Base-by-base conservation (phyloP, 1,139 yeast genomes). In the Hyphopichia khmerensis region DNA sequence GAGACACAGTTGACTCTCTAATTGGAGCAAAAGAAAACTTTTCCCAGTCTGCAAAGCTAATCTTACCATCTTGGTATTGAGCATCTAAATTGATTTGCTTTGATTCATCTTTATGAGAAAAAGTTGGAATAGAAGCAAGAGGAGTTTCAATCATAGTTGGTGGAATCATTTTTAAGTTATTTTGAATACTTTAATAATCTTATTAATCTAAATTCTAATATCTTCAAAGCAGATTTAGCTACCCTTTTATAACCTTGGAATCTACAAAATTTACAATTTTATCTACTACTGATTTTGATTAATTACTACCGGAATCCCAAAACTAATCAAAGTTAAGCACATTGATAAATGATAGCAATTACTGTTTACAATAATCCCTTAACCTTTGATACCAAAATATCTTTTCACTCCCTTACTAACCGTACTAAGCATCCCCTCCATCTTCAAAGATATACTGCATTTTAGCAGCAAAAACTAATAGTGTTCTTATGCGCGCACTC, bases 1-100 rank as follows among this genome's bases (percentile, higher is more conserved):
- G 75, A n/a, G 91, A 83, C 31, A 85, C 91, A 3, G 87, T 81
- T 9, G 89, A 81, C 65, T 85, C 93, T 48, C 91, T 75, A 53
- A 85, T 85, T 46, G 90, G 90, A 19, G 80, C 77, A 62, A 85
- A 85, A 50, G 73, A 68, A 66, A 85, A 85, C 35, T 72, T 68
- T 26, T 82, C 80, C 91, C 91, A 84, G 60, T 83, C 84, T 15
- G 72, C 75, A 47, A 70, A 70, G 15, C 45, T 50, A 23, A 59
- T 59, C 10, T 55, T 51, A 23, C 51, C 53, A 39, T 51, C 53
- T 15, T 48, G 39, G 5, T 52, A 53, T 18, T 51, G 47, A 7
- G 57, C 43, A 17, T 44, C 37, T 43, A 44, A 39, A 39, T 39
- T 42, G 35, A 48, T 42, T 3, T 35, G 19, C 8, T 29, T 30